Evolutionary conservation across 352 stramenopile species (phyloP).

Genomic region (Globisporangium solare): DNA sequence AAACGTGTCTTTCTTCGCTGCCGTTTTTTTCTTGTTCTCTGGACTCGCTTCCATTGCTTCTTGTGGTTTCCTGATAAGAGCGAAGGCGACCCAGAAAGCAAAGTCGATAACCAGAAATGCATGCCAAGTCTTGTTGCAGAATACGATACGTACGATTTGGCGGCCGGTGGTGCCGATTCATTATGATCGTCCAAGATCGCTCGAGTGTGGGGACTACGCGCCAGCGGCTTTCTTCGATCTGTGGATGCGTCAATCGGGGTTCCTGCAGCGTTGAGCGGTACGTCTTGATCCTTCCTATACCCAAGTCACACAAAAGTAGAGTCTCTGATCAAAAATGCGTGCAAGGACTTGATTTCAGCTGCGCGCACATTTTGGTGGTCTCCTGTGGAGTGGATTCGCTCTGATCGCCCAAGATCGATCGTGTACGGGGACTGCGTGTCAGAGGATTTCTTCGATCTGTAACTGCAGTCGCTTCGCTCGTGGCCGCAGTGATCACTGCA

Average conservation of each 20-base stretch:
- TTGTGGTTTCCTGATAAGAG: no score
- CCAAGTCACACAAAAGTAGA: no score
- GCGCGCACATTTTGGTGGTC: neutral
- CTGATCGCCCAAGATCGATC: neutral
- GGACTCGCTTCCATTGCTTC: no score
- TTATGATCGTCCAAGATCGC: constrained; percentile 3
- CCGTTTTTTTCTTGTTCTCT: neutral
- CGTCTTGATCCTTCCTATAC: no score
- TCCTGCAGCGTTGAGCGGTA: neutral
- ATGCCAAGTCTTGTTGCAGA: no score
- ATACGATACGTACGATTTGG: constrained; percentile 1
- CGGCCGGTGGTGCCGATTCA: neutral
- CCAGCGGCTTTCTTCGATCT: constrained; percentile 5
- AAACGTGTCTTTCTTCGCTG: neutral
- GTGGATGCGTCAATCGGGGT: neutral
- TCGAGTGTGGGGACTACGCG: constrained; percentile 6
- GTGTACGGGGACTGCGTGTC: constrained; percentile 4
- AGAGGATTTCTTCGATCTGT: constrained; percentile 1
- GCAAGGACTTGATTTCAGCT: no score
- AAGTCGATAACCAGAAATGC: no score
- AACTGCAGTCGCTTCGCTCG: no score
- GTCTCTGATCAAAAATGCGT: no score
- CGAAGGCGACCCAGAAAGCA: no score
- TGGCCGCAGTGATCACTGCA: no score
- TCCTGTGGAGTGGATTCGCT: neutral